Evolutionary conservation across 169 alveolate species (phyloP).

Genomic region (Pseudocohnilembus persalinus): DNA sequence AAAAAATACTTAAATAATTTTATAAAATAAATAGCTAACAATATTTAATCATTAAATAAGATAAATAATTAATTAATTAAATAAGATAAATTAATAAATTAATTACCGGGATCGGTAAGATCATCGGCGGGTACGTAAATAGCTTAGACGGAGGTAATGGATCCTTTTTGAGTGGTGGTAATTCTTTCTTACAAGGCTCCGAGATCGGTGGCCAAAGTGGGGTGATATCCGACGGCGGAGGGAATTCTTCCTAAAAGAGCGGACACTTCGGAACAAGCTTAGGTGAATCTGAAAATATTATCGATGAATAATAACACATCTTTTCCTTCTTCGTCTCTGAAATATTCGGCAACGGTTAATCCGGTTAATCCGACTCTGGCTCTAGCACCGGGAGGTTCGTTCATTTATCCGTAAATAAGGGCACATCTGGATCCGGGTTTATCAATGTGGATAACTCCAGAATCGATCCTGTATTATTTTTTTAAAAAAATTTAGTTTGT

Average conservation of each 20-base stretch:
- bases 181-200: slow-evolving; percentile 96
- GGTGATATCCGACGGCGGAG: slow-evolving; percentile 98
- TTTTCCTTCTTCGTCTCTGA: slow-evolving; percentile 97
- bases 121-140: slow-evolving; percentile 99
- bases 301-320: slow-evolving; percentile 96
- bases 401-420: slow-evolving; percentile 98
- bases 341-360: slow-evolving; percentile 97
- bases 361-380: slow-evolving; percentile 98
- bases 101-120: slow-evolving; percentile 92
- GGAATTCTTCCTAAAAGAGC: slow-evolving; percentile 97
- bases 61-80: too few species aligned
- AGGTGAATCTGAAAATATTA: slow-evolving; percentile 96
- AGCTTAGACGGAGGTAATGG: slow-evolving; percentile 98
- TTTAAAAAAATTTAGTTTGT: too few species aligned
- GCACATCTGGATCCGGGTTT: slow-evolving; percentile 96
- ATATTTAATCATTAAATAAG: too few species aligned
- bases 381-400: slow-evolving; percentile 99
- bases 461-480: too few species aligned
- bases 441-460: slow-evolving; percentile 69
- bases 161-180: slow-evolving; percentile 97
- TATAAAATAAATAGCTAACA: too few species aligned
- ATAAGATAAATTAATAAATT: too few species aligned
- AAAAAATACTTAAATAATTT: too few species aligned
- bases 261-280: slow-evolving; percentile 98
- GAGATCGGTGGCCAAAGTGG: slow-evolving; percentile 98